A percentile compares a stretch with the other conserved stretches of the same genome.
These are phyloP conservation scores for Aspergillus hiratsukae DNA, from an alignment of 2,329 filamentous ascomycete genomes.

Conservation along the genomic window DNA sequence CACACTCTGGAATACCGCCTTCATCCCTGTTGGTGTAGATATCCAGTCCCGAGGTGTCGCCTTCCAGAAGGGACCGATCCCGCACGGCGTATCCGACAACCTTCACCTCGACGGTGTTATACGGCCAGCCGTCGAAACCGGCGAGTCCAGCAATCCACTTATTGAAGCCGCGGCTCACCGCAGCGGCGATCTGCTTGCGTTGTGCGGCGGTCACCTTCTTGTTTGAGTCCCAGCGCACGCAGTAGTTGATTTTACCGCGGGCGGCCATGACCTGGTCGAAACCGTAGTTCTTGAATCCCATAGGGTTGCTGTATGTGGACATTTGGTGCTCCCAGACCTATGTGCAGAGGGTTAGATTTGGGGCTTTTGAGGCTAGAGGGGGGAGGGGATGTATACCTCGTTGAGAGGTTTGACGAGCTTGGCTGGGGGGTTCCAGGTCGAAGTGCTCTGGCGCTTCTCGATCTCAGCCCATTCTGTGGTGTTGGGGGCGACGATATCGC, in stretches of 20 bases:
- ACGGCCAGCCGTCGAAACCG: constrained; percentile 13
- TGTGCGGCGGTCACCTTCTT: constrained; percentile 6
- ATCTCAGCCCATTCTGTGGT: not conserved
- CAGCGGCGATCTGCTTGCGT: constrained; percentile 8
- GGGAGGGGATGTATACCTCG: constrained; percentile 1
- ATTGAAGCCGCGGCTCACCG: constrained; percentile 9
- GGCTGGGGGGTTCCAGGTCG: constrained; percentile 11
- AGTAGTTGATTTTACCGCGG: constrained; percentile 14
- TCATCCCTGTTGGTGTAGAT: constrained; percentile 13
- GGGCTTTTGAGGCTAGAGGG: not conserved
- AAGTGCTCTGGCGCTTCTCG: constrained; percentile 3
- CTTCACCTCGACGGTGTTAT: constrained; percentile 10
- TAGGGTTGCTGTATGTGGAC: constrained; percentile 9
- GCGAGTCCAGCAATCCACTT: constrained; percentile 13
- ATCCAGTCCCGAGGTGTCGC: constrained; percentile 10
- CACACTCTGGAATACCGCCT: constrained; percentile 11
- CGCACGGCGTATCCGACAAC: constrained; percentile 13
- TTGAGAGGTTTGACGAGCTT: constrained; percentile 11
- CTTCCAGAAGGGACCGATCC: constrained; percentile 8
- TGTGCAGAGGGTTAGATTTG: not conserved
- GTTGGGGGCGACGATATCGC: not conserved
- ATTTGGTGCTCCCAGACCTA: constrained; percentile 15
- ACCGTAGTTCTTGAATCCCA: constrained; percentile 15
- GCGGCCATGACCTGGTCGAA: constrained; percentile 13
- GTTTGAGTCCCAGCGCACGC: constrained; percentile 13